These are phyloP conservation scores for Megacollybia platyphylla DNA, from an alignment of 1,284 basidiomycete species.

Conservation along the genomic window DNA sequence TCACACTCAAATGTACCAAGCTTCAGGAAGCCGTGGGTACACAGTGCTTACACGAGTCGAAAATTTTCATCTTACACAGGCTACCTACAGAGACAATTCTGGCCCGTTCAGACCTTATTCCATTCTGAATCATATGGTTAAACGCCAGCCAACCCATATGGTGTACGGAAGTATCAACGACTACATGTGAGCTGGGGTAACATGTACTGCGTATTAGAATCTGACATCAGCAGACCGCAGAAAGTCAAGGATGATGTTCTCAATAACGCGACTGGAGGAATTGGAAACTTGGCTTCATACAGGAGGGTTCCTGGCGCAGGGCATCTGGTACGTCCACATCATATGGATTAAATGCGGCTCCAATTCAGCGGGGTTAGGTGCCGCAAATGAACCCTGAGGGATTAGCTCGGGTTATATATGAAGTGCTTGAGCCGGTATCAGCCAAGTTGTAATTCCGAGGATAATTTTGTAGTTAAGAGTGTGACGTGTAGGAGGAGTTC, in stretches of 20 bases:
- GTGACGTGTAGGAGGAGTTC: no score
- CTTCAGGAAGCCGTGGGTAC: slow-evolving; percentile 28
- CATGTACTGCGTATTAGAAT: not conserved
- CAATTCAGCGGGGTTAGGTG: slow-evolving; percentile 11
- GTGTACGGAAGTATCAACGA: slow-evolving; percentile 36
- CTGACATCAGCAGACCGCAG: slow-evolving; percentile 17
- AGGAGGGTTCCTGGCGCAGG: slow-evolving; percentile 20
- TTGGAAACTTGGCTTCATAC: slow-evolving; percentile 25
- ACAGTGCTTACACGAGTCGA: not conserved
- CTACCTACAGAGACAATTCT: slow-evolving; percentile 27
- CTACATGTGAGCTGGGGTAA: slow-evolving; percentile 21
- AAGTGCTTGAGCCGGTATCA: slow-evolving; percentile 10
- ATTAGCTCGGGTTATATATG: slow-evolving; percentile 17
- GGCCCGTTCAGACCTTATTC: slow-evolving; percentile 22
- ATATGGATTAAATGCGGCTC: not conserved
- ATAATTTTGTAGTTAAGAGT: not conserved
- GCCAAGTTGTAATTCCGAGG: not conserved
- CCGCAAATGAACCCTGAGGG: slow-evolving; percentile 19
- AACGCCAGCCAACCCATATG: slow-evolving; percentile 29
- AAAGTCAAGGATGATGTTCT: slow-evolving; percentile 26
- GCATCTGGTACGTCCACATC: slow-evolving; percentile 19
- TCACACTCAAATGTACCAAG: slow-evolving; percentile 36
- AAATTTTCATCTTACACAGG: slow-evolving; percentile 15
- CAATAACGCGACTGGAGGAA: slow-evolving; percentile 19
- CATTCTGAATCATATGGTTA: slow-evolving; percentile 21